Conservation (phyloP, 176 grass and related monocot species). For the Rhynchospora tenuis region DNA sequence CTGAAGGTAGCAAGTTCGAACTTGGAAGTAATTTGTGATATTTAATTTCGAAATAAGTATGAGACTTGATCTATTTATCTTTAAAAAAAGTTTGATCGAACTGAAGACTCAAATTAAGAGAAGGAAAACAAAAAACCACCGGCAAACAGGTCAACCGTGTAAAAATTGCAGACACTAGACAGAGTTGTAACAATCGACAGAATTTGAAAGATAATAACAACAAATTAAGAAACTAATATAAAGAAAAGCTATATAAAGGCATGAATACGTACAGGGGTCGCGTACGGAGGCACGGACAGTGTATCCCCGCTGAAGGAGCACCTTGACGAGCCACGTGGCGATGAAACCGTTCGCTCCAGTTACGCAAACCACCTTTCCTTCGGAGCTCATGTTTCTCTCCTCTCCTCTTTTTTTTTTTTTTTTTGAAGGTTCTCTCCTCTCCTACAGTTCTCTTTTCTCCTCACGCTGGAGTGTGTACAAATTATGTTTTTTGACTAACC, state of each 20-base stretch:
- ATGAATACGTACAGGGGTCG: background rate
- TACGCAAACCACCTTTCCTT: slow-evolving; percentile 21
- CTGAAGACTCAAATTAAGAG: too few species aligned
- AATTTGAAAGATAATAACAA: background rate
- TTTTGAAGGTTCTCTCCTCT: too few species aligned
- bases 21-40: too few species aligned
- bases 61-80: too few species aligned
- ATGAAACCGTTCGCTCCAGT: slow-evolving; percentile 29
- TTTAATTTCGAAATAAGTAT: too few species aligned
- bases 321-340: slow-evolving; percentile 31
- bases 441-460: background rate
- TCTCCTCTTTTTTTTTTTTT: background rate
- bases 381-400: slow-evolving; percentile 4
- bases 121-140: too few species aligned
- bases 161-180: background rate
- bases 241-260: background rate
- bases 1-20: too few species aligned
- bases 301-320: slow-evolving; percentile 33
- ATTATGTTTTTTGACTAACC: background rate
- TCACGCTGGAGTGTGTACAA: background rate
- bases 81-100: too few species aligned
- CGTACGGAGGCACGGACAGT: slow-evolving; percentile 27
- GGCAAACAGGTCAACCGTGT: too few species aligned
- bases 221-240: background rate
- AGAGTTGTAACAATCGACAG: background rate